Evolutionary conservation across 2,329 filamentous ascomycete genomes (phyloP), one percentile per base, ranked within the genome.

Genomic region (Neocatenulostroma microsporum): DNA sequence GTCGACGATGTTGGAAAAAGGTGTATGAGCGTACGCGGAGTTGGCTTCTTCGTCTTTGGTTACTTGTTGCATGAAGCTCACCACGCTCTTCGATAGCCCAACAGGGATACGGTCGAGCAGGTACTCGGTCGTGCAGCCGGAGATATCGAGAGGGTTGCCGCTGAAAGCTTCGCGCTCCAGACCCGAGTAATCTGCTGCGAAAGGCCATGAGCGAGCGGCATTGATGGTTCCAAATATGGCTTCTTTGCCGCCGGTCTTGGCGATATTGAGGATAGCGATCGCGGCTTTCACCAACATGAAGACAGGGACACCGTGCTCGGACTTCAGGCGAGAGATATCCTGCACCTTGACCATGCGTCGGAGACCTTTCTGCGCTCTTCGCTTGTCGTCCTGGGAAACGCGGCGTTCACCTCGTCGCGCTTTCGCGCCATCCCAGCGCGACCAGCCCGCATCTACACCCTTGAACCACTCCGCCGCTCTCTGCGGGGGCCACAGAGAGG

Each of bases 261-360:
- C 27, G 21, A 55, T 40, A 39, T 58, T 58, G 18, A 57, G 36
- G 7, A 57, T 32, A 1, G 52, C 51, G 20, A 57, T 50, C 19
- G 55, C 55, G 2, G 54, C 47, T 38, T 58, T 58, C 36, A 58
- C 53, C 17, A 57, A 45, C 49, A 58, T 57, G 45, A 56, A 55
- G 18, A 55, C 48, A 3, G 54, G 53, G 11, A 57, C 48, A 28
- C 49, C 46, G 42, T 58, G 49, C 30, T 52, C 47, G 17, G 48
- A 42, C 35, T 56, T 57, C n/a, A 58, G 48, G n/a, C 40, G 45
- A 9, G 46, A 29, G 33, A 56, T 45, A 33, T 56, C 47, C 10
- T 49, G 36, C 12, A 54, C 43, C 31, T 45, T 45, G 18, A 54
- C 52, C 39, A 49, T 46, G n/a, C 46, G 33, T 11, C 51, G 45